Conservation (phyloP, 768 basidiomycete species). For the Auricularia cornea region DNA sequence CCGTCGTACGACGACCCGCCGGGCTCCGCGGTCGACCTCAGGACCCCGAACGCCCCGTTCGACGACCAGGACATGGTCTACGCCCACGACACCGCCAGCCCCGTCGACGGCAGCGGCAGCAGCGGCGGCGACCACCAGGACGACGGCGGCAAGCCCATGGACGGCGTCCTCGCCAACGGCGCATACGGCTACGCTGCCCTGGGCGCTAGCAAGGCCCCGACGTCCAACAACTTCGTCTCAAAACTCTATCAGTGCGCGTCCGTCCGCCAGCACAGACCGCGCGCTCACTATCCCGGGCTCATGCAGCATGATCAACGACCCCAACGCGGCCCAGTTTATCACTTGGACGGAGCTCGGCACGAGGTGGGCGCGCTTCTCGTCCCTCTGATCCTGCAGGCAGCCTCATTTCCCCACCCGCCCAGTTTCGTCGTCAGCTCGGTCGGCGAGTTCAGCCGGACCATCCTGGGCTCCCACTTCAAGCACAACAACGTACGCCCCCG, state of each 20-base stretch:
- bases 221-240: constrained; percentile 75
- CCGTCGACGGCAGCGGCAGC: constrained; percentile 23
- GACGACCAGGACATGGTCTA: constrained; percentile 53
- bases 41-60: constrained; percentile 33
- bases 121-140: not conserved
- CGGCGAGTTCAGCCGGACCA: constrained; percentile 77
- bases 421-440: constrained; percentile 81
- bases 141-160: constrained; percentile 16
- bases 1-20: constrained; percentile 16
- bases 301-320: constrained; percentile 75
- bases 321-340: constrained; percentile 72
- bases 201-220: constrained; percentile 51
- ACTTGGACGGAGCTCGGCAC: constrained; percentile 77
- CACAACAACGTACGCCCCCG: constrained; percentile 65
- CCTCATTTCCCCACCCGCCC: not conserved
- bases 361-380: constrained; percentile 27
- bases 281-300: constrained; percentile 7
- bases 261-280: not conserved
- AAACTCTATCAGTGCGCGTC: constrained; percentile 51
- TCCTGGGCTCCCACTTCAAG: constrained; percentile 81
- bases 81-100: constrained; percentile 37
- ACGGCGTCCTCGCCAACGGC: constrained; percentile 11
- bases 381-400: not conserved
- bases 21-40: constrained; percentile 13
- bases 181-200: constrained; percentile 11